Evolutionary conservation across 495 filamentous ascomycete species (phyloP).

Genomic region (Tuber umbilicatum): DNA sequence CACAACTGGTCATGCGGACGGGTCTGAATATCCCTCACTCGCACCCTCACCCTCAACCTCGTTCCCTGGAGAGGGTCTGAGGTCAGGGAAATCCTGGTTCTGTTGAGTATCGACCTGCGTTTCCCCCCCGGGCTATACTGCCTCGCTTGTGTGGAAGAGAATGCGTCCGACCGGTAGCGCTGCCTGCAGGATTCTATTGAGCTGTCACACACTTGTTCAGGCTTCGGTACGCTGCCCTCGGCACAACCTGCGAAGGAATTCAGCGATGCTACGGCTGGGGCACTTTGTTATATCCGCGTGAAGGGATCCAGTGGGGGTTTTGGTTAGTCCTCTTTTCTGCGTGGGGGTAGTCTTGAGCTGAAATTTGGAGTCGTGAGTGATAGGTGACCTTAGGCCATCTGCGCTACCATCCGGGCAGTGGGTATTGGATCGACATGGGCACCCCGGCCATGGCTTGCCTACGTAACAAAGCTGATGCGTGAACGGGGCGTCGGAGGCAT

Average conservation of each 20-base stretch:
- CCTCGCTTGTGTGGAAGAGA: neutral
- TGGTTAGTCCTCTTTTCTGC: neutral
- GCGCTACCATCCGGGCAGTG: neutral
- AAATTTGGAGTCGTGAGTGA: neutral
- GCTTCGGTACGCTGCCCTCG: neutral
- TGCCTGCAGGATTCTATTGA: neutral
- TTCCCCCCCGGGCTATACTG: neutral
- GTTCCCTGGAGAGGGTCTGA: neutral
- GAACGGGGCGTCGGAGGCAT: neutral
- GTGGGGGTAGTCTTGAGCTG: neutral
- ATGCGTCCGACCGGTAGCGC: neutral
- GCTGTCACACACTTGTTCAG: neutral
- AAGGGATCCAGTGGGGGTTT: neutral
- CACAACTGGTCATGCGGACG: neutral
- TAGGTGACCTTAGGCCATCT: neutral
- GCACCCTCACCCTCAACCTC: neutral
- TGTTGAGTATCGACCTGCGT: neutral
- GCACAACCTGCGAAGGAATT: neutral
- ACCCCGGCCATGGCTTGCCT: neutral
- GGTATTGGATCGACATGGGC: neutral
- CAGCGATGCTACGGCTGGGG: neutral
- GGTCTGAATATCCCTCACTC: conserved; percentile 4
- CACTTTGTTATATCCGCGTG: neutral
- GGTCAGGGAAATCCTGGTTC: neutral
- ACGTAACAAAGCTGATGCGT: neutral